Evolutionary conservation across 345 rosid genomes (phyloP), one percentile per base, ranked within the genome.

Genomic region (Abelmoschus esculentus): DNA sequence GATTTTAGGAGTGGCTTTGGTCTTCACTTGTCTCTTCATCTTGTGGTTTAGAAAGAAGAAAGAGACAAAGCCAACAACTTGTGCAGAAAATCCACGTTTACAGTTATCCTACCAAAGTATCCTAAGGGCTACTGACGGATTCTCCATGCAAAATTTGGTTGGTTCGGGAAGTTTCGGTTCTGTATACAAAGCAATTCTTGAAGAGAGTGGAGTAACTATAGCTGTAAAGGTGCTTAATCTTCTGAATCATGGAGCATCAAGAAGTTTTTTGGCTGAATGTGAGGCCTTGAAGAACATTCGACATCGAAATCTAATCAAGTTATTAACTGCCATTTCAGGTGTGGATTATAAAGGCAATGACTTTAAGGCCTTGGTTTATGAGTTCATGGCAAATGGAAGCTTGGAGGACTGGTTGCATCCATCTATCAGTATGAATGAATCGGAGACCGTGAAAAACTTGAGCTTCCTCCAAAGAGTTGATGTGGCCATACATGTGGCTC

Each of bases 181-280:
- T 26, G 34, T 53, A 67, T 34, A n/a, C 56, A 53, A 53, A 17
- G 56, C 26, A n/a, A 17, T 53, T 53, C 56, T 53, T 53, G 56
- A 34, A 71, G 31, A 2, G 56, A 53, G 22, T 4, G 18, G 53
- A 60, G 59, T 0, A 7, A 12, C 7, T 3, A 62, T 76, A 18
- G 83, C 81, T 4, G 65, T 53, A 74, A 83, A 83, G 69, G 83
- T 84, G 53, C 7, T 86, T 31, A 80, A 86, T 42, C 74, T 83
- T 60, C 4, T 50, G 22, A 67, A 13, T 54, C 72, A 17, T 69
- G 79, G 83, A 70, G 90, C 83, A n/a, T 69, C 19, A 3, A 77
- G 73, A 72, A 86, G 86, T 9, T 86, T 83, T 17, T 10, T 81
- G 28, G 79, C 82, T 10, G 87, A 84, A 72, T 83, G 86, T 59